Base-by-base conservation (phyloP, 768 basidiomycete species). In the Lepiota brunneoincarnata region DNA sequence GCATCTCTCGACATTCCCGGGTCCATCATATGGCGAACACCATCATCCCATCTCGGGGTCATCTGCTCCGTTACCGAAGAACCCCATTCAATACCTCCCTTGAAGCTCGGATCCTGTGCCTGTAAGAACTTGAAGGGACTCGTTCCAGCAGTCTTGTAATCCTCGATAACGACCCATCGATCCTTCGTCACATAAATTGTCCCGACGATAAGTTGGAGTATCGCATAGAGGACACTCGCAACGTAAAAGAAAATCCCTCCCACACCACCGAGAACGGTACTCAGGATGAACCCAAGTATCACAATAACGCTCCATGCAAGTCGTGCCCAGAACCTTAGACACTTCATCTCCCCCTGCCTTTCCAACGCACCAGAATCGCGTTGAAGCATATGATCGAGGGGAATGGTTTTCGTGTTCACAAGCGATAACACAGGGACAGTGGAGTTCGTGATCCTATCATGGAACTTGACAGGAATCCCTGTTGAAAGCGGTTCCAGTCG, bases 381-480 rank as follows among this genome's bases (percentile, higher is more conserved):
- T 20, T 43, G 50, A 14, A 51, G 17, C 39, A 50, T 57, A 36
- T 63, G 47, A 20, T 62, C 59, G 11, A 62, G 44, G 2, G 55
- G 54, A 14, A 55, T 41, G 9, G 45, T 34, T 15, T 42, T 39
- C 6, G 46, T 6, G 10, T 39, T 39, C 4, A 54, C 34, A 14
- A 55, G 42, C 2, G 49, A 53, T 6, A 62, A 36, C 12, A 55
- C 57, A 4, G 59, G 35, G 2, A 46, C 17, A 18, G 40, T 6
- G 17, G 28, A 3, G 44, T 43, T 14, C 40, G 26, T 21, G 5
- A n/a, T 2, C n/a, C 18, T 17, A 21, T 47, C 37, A 10, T 14
- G 24, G 37, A 55, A 34, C 2, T 24, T 48, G 23, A 20, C 39
- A 6, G 54, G 54, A 20, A 34, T 34, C 18, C 45, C 46, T 0